Evolutionary conservation across 2,329 filamentous ascomycete genomes (phyloP), one percentile per base, ranked within the genome.

Genomic region (Diaporthe caulivora): DNA sequence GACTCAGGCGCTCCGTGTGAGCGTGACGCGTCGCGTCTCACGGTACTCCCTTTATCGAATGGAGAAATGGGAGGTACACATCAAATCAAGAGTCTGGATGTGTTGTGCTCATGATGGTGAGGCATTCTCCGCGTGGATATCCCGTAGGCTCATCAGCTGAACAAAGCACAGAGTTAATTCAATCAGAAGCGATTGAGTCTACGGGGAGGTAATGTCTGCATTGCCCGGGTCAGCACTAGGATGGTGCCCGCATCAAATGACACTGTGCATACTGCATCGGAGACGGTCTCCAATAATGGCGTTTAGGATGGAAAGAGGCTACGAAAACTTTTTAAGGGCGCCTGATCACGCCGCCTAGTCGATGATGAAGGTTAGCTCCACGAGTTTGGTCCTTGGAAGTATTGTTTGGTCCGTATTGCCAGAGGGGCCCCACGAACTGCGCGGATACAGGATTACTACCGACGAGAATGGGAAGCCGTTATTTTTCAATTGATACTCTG

Each of bases 191-290:
- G 44, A 40, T 26, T 51, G 44, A 7, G 9, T 37, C 11, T 13
- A 17, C 51, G 29, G 26, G 44, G 15, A 53, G 29, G 62, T 15
- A 26, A 51, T 24, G 44, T 34, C 62, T 51, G 47, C 13, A 24
- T n/a, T 65, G 29, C 62, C n/a, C 29, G 21, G 29, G 9, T 24
- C 44, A 51, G 21, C 21, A 40, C 42, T 21, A 15, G 9, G 17
- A 10, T 31, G 58, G 26, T 10, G 40, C 31, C 62, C 13, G 21
- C 15, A 51, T 65, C 31, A 51, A 51, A n/a, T 65, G 62, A 26
- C 62, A 51, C 26, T 37, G n/a, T 21, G 62, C 62, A 65, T 65
- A 37, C 42, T 65, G 62, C 62, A 65, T 65, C 44, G 44, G 62
- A 65, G 62, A 24, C n/a, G 62, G 62, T 65, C 44, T 65, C 31